These are phyloP conservation scores for Aschersonia sp. DNA, from an alignment of 2,329 filamentous ascomycete genomes.

Conservation along the genomic window DNA sequence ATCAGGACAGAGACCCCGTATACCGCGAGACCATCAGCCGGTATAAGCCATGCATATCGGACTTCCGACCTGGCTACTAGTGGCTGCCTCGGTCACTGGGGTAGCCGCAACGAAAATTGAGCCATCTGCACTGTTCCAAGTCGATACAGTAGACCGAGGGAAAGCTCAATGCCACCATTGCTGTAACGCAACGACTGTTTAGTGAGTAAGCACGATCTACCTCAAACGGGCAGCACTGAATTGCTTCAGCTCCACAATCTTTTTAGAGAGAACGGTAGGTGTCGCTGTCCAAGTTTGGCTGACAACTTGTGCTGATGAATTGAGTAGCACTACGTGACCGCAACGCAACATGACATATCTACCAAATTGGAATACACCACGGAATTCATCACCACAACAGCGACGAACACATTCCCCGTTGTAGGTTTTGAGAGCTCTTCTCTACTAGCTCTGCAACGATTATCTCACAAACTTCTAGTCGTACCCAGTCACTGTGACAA, in stretches of 20 bases:
- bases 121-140: background rate
- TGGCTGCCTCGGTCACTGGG: background rate
- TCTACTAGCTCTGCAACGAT: background rate
- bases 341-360: conserved; percentile 7
- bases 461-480: conserved; percentile 7
- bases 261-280: conserved; percentile 3
- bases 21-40: no score
- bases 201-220: no score
- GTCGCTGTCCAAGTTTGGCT: background rate
- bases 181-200: no score
- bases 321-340: conserved; percentile 4
- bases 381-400: conserved; percentile 7
- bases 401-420: conserved; percentile 4
- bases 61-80: background rate
- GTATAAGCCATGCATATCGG: background rate
- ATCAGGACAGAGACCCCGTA: no score
- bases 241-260: conserved; percentile 2
- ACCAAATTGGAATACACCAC: conserved; percentile 9
- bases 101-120: background rate
- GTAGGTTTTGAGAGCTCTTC: conserved; percentile 2
- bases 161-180: no score
- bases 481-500: conserved; percentile 10
- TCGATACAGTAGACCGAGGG: background rate
- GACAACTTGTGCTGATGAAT: background rate
- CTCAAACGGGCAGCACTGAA: no score